Evolutionary conservation across 352 stramenopile species (phyloP).

Genomic region (Thraustochytrium sp.): DNA sequence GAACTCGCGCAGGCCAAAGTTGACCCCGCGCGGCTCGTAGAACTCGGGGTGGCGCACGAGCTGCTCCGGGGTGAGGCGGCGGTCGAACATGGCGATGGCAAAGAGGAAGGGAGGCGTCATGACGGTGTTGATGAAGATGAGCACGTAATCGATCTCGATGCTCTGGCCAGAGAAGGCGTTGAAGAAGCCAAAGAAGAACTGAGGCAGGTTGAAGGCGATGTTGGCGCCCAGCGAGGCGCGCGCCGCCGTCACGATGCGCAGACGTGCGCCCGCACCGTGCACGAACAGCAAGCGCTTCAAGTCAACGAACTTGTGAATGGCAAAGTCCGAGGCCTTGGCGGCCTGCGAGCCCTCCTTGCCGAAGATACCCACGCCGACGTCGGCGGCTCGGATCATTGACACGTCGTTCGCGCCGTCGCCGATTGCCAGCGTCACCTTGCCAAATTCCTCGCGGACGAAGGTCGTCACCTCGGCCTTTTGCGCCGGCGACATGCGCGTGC

Average conservation of each 20-base stretch:
- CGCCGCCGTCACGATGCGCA: background rate
- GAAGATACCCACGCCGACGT: slow-evolving; percentile 73
- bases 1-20: background rate
- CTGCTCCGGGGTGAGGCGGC: background rate
- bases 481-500: slow-evolving; percentile 18
- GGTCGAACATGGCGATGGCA: background rate
- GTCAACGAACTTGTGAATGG: slow-evolving; percentile 82
- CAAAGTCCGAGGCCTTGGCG: slow-evolving; percentile 84
- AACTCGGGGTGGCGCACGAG: background rate
- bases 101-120: slow-evolving; percentile 25
- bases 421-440: slow-evolving; percentile 64
- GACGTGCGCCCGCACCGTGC: slow-evolving; percentile 57
- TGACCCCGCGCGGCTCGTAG: background rate
- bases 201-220: slow-evolving; percentile 21
- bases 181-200: background rate
- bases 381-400: slow-evolving; percentile 79
- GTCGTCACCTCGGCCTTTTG: background rate
- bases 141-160: slow-evolving; percentile 1
- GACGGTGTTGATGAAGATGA: slow-evolving; percentile 17
- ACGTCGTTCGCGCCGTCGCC: slow-evolving; percentile 82
- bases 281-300: slow-evolving; percentile 77
- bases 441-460: background rate
- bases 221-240: background rate
- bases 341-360: slow-evolving; percentile 78
- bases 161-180: background rate